Evolutionary conservation across 768 basidiomycete species (phyloP), one percentile per base, ranked within the genome.

Genomic region (Cubamyces lactineus): DNA sequence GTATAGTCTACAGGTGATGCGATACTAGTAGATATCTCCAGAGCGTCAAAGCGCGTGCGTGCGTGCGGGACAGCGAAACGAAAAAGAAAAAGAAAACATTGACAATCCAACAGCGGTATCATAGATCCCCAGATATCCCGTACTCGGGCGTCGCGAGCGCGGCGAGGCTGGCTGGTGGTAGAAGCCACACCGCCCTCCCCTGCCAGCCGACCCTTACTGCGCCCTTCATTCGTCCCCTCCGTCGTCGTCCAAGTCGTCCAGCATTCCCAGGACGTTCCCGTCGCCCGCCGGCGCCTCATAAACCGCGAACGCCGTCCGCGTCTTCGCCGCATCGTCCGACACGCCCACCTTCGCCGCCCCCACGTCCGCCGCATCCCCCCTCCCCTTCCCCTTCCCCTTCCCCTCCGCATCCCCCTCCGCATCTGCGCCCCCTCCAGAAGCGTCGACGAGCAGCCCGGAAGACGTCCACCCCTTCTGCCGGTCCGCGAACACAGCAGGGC

Each of bases 381-480:
- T 8, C 28, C 28, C 28, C 3, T 79, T 81, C 42, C 63, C 55
- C 48, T 39, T 60, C 56, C 40, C 65, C 57, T 58, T 46, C 19
- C 46, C 62, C 9, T 64, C 69, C 23, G 53, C 46, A 47, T 21
- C 30, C 56, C 54, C 38, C 63, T 57, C 49, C 46, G 61, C 11
- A 64, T 67, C 45, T 54, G 7, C 55, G 48, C 38, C 66, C 43
- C 63, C 65, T 46, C 58, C 70, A n/a, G n/a, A n/a, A n/a, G n/a
- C n/a, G n/a, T n/a, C n/a, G n/a, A n/a, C n/a, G n/a, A n/a, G n/a
- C 19, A 70, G 66, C 21, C 75, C 73, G 0, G 74, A 76, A 30
- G 85, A 87, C 51, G 82, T 85, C 92, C 92, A 94, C 0, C 92
- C 92, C 54, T 83, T 82, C 7, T 84, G 82, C 59, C 92, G 81